Evolutionary conservation across 2,329 filamentous ascomycete genomes (phyloP).

Genomic region (Tolypocladium inflatum): DNA sequence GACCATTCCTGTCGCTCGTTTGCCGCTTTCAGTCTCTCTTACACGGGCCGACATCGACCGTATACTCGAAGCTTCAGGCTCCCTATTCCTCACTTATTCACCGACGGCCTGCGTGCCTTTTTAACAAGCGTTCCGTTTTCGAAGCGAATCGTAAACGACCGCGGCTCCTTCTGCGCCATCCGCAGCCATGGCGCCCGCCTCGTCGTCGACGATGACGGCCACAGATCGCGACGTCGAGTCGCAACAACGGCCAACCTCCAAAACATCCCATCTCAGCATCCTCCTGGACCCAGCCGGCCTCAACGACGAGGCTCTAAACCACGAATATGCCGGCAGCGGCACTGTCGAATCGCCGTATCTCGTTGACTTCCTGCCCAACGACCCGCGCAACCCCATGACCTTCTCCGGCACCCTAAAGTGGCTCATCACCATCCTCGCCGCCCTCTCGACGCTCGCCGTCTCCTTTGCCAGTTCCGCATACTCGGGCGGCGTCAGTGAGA

Average conservation of each 20-base stretch:
- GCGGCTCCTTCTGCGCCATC: neutral
- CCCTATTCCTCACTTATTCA: neutral
- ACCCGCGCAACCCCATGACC: conserved; percentile 57
- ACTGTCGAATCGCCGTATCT: conserved; percentile 58
- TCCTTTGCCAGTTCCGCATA: conserved; percentile 63
- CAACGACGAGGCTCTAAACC: conserved; percentile 44
- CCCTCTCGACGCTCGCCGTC: conserved; percentile 58
- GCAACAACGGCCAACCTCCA: conserved; percentile 19
- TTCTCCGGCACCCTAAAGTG: conserved; percentile 53
- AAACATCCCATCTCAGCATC: conserved; percentile 37
- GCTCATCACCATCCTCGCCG: conserved; percentile 52
- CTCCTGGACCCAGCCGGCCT: conserved; percentile 50
- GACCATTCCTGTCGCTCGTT: neutral
- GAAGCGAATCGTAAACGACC: neutral
- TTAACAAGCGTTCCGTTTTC: neutral
- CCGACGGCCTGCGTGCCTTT: neutral
- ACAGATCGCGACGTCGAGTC: conserved; percentile 33
- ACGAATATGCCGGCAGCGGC: conserved; percentile 50
- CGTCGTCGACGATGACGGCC: conserved; percentile 11
- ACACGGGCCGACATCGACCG: neutral
- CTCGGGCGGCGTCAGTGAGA: conserved; percentile 43
- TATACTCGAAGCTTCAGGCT: neutral
- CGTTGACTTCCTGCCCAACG: conserved; percentile 58
- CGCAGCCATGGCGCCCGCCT: conserved; percentile 3
- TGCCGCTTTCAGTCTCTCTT: neutral